Conservation (phyloP, 495 filamentous ascomycete genomes). For the Opeltia flavorubescens region DNA sequence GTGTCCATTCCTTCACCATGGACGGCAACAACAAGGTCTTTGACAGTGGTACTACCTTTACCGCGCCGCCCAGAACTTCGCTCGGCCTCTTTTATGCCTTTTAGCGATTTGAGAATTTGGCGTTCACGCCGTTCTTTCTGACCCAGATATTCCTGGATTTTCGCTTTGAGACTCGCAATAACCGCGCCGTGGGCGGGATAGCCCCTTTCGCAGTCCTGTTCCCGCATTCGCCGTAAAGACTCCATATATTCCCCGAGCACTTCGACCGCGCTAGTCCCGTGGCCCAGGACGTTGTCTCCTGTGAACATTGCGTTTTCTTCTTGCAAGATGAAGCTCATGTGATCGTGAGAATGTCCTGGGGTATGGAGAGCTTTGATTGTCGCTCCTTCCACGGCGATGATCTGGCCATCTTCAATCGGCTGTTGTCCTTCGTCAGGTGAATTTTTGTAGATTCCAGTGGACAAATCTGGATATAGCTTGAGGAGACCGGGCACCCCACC, state of each 20-base stretch:
- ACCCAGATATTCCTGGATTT: conserved; percentile 19
- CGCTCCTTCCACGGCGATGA: conserved; percentile 27
- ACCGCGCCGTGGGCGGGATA: conserved; percentile 30
- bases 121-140: conserved; percentile 25
- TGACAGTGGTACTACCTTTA: conserved; percentile 3
- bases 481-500: conserved; percentile 54
- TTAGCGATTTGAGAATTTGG: conserved; percentile 21
- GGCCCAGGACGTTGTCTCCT: conserved; percentile 50
- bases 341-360: conserved; percentile 30
- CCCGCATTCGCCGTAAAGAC: conserved; percentile 20
- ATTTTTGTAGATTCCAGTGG: conserved; percentile 26
- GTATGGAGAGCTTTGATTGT: conserved; percentile 26
- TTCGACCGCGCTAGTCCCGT: conserved; percentile 28
- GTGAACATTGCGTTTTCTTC: conserved; percentile 71
- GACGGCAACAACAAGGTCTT: conserved; percentile 25
- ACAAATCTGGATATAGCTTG: conserved; percentile 31
- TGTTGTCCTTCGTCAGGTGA: conserved; percentile 33
- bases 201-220: conserved; percentile 19
- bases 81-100: background rate
- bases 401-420: conserved; percentile 25
- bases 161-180: conserved; percentile 23
- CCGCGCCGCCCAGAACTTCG: background rate
- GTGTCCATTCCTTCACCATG: conserved; percentile 18
- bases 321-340: conserved; percentile 34
- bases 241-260: conserved; percentile 26